A percentile compares a stretch with the other conserved stretches of the same genome.
Conservation (phyloP, 2,329 filamentous ascomycete species). For the Epichloe sibirici region DNA sequence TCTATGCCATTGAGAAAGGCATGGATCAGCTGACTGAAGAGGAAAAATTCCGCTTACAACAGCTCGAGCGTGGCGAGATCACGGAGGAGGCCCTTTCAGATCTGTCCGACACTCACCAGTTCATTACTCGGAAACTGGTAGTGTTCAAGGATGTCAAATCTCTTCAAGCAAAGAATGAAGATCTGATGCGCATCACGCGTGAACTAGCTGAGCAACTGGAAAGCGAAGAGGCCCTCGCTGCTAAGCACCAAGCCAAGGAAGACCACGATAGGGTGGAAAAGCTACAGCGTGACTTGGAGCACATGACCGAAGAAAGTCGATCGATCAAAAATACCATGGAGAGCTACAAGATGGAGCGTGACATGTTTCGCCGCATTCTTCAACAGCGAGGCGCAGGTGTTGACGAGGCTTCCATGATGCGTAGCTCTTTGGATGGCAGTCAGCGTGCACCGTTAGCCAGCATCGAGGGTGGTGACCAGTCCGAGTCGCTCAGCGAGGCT, state of each 20-base stretch:
- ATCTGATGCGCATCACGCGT: slow-evolving; percentile 70
- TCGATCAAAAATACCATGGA: slow-evolving; percentile 74
- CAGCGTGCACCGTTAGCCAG: slow-evolving; percentile 42
- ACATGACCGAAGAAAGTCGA: slow-evolving; percentile 71
- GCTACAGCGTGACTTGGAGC: slow-evolving; percentile 59
- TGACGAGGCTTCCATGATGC: slow-evolving; percentile 58
- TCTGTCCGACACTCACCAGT: slow-evolving; percentile 71
- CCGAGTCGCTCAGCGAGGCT: slow-evolving; percentile 56
- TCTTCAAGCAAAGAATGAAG: slow-evolving; percentile 77
- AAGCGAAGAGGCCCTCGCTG: slow-evolving; percentile 68
- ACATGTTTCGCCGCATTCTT: slow-evolving; percentile 94
- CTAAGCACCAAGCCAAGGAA: slow-evolving; percentile 48
- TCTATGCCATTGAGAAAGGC: slow-evolving; percentile 72
- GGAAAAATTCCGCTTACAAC: slow-evolving; percentile 64
- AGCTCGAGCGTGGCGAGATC: slow-evolving; percentile 64
- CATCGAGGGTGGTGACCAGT: slow-evolving; percentile 43
- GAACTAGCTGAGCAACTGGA: slow-evolving; percentile 84
- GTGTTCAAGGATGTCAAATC: slow-evolving; percentile 78
- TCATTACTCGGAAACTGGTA: slow-evolving; percentile 83
- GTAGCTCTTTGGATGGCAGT: slow-evolving; percentile 52
- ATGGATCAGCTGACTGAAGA: slow-evolving; percentile 57
- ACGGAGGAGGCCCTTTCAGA: slow-evolving; percentile 58
- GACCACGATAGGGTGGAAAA: slow-evolving; percentile 62
- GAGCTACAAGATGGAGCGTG: slow-evolving; percentile 88
- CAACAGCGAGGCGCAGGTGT: slow-evolving; percentile 53